A percentile compares a stretch with the other conserved stretches of the same genome.
These are phyloP conservation scores for Pichia sp. DNA, from an alignment of 1,139 yeast species.

Conservation along the genomic window DNA sequence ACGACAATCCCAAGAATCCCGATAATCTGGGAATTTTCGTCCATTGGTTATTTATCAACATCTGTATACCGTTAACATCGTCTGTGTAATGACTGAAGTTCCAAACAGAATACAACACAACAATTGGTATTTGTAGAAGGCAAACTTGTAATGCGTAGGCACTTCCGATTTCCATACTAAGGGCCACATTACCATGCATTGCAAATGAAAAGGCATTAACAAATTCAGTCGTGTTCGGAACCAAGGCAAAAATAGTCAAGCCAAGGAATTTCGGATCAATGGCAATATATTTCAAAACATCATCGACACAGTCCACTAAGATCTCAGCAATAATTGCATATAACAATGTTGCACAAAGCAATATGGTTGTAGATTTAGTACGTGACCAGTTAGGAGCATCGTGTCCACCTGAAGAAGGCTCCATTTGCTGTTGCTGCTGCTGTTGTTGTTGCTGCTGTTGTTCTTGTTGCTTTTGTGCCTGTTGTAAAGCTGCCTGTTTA, in stretches of 20 bases:
- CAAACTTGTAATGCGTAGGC: constrained; percentile 98
- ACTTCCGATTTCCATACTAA: constrained; percentile 96
- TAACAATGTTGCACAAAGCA: constrained; percentile 74
- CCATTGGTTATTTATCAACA: constrained; percentile 7
- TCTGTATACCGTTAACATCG: not conserved
- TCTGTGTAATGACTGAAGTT: constrained; percentile 13
- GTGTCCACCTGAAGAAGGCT: constrained; percentile 55
- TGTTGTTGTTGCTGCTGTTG: constrained; percentile 6
- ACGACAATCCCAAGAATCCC: constrained; percentile 4
- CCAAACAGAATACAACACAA: constrained; percentile 69
- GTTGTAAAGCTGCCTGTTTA: too few relatives aligned
- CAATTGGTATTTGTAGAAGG: constrained; percentile 83
- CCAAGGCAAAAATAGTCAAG: constrained; percentile 87
- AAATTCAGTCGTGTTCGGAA: constrained; percentile 96
- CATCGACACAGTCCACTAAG: constrained; percentile 88
- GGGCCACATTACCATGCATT: constrained; percentile 88
- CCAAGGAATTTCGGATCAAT: constrained; percentile 89
- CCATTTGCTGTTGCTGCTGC: too few relatives aligned
- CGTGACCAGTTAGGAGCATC: constrained; percentile 98
- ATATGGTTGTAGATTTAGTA: constrained; percentile 73
- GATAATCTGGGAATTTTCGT: constrained; percentile 11
- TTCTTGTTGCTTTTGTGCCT: too few relatives aligned
- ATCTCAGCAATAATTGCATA: constrained; percentile 96
- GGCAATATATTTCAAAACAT: constrained; percentile 68
- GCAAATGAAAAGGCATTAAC: constrained; percentile 97